phyloP scores from a whole-genome alignment of 1,284 basidiomycete genomes.

The Earliella scabrosa region DNA sequence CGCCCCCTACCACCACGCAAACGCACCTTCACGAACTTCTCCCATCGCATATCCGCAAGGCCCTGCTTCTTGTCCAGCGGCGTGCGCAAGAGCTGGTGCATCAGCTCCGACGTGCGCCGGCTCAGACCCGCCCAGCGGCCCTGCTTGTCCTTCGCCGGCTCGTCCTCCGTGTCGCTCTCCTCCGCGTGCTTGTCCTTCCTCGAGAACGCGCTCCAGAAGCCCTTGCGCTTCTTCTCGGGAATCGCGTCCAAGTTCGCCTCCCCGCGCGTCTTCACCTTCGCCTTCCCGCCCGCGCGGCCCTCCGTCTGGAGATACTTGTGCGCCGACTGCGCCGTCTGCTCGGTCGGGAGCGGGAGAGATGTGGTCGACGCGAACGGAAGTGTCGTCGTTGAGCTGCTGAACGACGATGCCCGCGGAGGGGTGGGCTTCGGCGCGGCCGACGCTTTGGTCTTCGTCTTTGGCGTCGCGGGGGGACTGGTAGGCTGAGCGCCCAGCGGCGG shows the following conservation, averaged over 20 bases:
- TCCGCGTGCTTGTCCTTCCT: slow-evolving; percentile 40
- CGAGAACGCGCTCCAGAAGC: slow-evolving; percentile 54
- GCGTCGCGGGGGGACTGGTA: slow-evolving; percentile 18
- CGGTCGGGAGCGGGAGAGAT: slow-evolving; percentile 50
- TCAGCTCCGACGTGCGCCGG: slow-evolving; percentile 59
- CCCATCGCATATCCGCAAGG: slow-evolving; percentile 72
- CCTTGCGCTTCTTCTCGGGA: slow-evolving; percentile 46
- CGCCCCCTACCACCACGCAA: background rate
- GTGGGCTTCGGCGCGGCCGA: slow-evolving; percentile 17
- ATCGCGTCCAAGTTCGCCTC: slow-evolving; percentile 49
- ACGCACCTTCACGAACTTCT: slow-evolving; percentile 59
- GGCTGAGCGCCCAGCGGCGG: background rate
- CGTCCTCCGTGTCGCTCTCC: slow-evolving; percentile 38
- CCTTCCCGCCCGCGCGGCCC: slow-evolving; percentile 50
- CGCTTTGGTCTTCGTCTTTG: slow-evolving; percentile 17
- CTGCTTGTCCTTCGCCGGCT: slow-evolving; percentile 38
- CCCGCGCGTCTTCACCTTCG: slow-evolving; percentile 71
- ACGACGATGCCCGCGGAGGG: slow-evolving; percentile 25
- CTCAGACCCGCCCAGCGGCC: slow-evolving; percentile 59
- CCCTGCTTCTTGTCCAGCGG: slow-evolving; percentile 61
- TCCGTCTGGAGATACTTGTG: slow-evolving; percentile 67
- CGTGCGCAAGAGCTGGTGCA: slow-evolving; percentile 68
- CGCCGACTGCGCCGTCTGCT: slow-evolving; percentile 63
- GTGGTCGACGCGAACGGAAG: slow-evolving; percentile 42
- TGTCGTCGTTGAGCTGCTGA: slow-evolving; percentile 32